Percentiles rank a stretch among this genome's conserved stretches.
Conservation (phyloP, 192 early-diverging fungal species). For the Linnemannia exigua region DNA sequence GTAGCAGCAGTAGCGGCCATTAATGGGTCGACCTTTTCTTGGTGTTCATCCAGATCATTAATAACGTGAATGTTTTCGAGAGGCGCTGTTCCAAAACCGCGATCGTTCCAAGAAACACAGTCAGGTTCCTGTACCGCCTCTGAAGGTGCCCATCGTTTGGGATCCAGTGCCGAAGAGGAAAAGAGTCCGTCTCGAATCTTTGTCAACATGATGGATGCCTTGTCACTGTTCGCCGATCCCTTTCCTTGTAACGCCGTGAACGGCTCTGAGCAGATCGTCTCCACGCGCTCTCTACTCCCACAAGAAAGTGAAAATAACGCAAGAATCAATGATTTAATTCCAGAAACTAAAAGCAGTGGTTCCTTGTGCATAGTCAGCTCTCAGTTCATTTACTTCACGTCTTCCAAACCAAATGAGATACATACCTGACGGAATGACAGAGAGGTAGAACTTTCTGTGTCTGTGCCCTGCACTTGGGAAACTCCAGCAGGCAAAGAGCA, state of each 20-base stretch:
- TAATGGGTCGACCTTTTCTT: too few species aligned
- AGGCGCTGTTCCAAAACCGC: conserved; percentile 7
- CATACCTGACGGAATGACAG: conserved; percentile 48
- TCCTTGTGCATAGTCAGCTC: too few species aligned
- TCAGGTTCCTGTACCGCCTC: conserved; percentile 24
- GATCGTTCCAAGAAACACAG: conserved; percentile 37
- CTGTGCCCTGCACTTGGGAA: conserved; percentile 24
- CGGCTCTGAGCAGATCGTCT: conserved; percentile 10
- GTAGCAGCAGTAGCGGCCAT: neutral
- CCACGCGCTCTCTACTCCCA: conserved; percentile 26
- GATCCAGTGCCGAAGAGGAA: neutral
- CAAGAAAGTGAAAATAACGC: neutral
- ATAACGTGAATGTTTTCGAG: conserved; percentile 22
- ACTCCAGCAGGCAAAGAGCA: conserved; percentile 42
- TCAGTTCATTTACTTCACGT: too few species aligned
- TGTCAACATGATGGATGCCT: neutral
- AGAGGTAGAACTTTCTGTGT: conserved; percentile 8
- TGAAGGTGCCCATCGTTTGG: conserved; percentile 27
- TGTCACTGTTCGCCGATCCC: neutral
- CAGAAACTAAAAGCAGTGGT: too few species aligned
- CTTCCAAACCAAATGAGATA: too few species aligned
- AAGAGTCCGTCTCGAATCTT: conserved; percentile 23
- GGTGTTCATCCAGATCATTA: conserved; percentile 19
- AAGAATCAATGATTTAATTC: too few species aligned
- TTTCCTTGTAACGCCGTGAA: neutral